These are phyloP conservation scores for Xylaria sp. DNA, from an alignment of 2,329 filamentous ascomycete genomes.

Conservation along the genomic window DNA sequence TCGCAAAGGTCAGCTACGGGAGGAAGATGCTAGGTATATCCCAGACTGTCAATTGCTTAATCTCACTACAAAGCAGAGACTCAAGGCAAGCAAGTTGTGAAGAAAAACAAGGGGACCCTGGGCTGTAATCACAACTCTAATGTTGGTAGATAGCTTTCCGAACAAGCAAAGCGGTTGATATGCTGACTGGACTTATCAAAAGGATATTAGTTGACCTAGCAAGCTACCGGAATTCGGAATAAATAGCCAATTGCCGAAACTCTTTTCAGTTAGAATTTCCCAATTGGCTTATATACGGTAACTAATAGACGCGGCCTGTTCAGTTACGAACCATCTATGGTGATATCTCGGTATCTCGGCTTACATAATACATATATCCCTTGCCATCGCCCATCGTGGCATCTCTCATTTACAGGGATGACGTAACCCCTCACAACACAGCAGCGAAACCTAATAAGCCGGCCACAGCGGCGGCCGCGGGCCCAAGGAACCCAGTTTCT, in stretches of 20 bases:
- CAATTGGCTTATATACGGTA: background rate
- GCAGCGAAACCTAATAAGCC: conserved; percentile 36
- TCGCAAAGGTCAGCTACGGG: background rate
- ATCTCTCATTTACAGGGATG: background rate
- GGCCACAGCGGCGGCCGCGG: conserved; percentile 36
- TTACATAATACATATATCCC: background rate
- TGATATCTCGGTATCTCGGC: background rate
- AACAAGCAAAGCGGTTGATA: background rate
- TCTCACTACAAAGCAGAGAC: background rate
- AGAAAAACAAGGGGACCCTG: background rate
- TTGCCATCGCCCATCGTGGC: background rate
- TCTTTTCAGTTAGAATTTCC: background rate
- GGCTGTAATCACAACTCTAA: background rate
- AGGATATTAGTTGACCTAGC: background rate
- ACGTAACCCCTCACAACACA: conserved; percentile 22
- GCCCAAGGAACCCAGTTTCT: conserved; percentile 36
- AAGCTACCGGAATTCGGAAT: background rate
- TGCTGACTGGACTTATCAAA: background rate
- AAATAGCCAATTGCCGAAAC: background rate
- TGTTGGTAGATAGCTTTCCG: background rate
- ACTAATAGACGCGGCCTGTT: background rate
- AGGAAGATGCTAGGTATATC: background rate
- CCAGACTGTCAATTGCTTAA: conserved; percentile 6
- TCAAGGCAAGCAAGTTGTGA: background rate
- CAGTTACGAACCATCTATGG: background rate